These are phyloP conservation scores for Suhomyces bolitotheri DNA, from an alignment of 1,139 yeast species.

Conservation along the genomic window DNA sequence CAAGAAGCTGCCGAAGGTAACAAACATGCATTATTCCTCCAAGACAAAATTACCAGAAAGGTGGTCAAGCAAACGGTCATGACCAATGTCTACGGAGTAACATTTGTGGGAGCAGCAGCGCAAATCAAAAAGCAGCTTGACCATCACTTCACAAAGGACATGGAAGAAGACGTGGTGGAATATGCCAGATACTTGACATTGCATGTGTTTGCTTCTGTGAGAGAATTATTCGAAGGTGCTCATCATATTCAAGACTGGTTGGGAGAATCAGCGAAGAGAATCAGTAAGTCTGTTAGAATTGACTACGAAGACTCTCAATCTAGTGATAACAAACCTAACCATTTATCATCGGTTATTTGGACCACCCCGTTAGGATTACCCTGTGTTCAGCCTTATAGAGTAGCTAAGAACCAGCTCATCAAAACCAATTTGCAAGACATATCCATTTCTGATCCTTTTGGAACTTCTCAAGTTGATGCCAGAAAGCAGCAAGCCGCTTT, in stretches of 20 bases:
- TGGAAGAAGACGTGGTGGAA: slow-evolving; percentile 41
- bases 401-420: slow-evolving; percentile 61
- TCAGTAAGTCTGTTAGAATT: slow-evolving; percentile 73
- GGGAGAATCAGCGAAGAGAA: slow-evolving; percentile 78
- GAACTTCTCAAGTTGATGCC: slow-evolving; percentile 77
- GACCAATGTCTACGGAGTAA: slow-evolving; percentile 98
- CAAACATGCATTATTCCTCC: slow-evolving; percentile 53
- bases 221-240: slow-evolving; percentile 88
- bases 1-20: slow-evolving; percentile 59
- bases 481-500: slow-evolving; percentile 90
- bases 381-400: slow-evolving; percentile 94
- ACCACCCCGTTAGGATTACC: slow-evolving; percentile 93
- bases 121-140: slow-evolving; percentile 75
- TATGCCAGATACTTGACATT: slow-evolving; percentile 69
- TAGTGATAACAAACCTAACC: slow-evolving; percentile 49
- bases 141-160: slow-evolving; percentile 44
- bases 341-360: slow-evolving; percentile 92
- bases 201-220: slow-evolving; percentile 79
- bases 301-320: slow-evolving; percentile 44
- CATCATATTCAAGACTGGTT: slow-evolving; percentile 97
- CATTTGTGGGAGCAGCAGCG: slow-evolving; percentile 87
- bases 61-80: slow-evolving; percentile 95
- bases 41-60: slow-evolving; percentile 74
- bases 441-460: slow-evolving; percentile 79
- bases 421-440: slow-evolving; percentile 82